Percentiles rank a stretch among this genome's conserved stretches.
These are phyloP conservation scores for Diphasiastrum complanatum DNA, from an alignment of 83 land plant species.

Conservation along the genomic window DNA sequence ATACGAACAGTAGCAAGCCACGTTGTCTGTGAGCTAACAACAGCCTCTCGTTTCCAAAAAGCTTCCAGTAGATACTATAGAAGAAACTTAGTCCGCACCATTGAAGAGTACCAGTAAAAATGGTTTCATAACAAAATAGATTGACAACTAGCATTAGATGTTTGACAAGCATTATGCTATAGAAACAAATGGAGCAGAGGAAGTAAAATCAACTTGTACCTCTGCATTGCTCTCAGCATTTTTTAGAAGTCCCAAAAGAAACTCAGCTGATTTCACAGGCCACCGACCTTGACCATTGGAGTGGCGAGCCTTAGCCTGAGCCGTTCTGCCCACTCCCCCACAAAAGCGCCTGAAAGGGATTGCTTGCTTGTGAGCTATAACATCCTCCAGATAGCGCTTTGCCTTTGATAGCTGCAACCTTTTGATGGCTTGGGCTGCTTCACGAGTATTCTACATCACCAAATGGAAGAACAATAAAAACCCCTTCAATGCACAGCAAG, in stretches of 20 bases:
- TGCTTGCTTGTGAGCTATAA: constrained; percentile 13
- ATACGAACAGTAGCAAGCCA: no score
- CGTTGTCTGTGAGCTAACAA: no score
- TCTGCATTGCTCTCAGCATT: constrained; percentile 15
- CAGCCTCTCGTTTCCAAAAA: no score
- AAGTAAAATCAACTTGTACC: no score
- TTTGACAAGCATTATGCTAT: no score
- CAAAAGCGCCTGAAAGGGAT: constrained; percentile 8
- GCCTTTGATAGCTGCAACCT: constrained; percentile 6
- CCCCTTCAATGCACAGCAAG: neutral
- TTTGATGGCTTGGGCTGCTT: constrained; percentile 7
- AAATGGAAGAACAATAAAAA: no score
- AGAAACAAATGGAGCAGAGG: no score
- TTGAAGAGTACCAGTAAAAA: no score
- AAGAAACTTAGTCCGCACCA: no score
- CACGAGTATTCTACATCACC: constrained; percentile 16
- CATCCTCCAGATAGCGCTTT: constrained; percentile 11
- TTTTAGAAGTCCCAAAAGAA: constrained; percentile 5
- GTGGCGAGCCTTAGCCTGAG: constrained; percentile 10
- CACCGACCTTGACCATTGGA: constrained; percentile 13
- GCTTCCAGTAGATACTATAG: no score
- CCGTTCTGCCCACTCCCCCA: constrained; percentile 4
- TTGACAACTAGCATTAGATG: no score
- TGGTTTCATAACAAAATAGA: no score
- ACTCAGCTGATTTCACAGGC: constrained; percentile 7